phyloP scores from a whole-genome alignment of 2,329 filamentous ascomycete species.

The Xylaria digitata region DNA sequence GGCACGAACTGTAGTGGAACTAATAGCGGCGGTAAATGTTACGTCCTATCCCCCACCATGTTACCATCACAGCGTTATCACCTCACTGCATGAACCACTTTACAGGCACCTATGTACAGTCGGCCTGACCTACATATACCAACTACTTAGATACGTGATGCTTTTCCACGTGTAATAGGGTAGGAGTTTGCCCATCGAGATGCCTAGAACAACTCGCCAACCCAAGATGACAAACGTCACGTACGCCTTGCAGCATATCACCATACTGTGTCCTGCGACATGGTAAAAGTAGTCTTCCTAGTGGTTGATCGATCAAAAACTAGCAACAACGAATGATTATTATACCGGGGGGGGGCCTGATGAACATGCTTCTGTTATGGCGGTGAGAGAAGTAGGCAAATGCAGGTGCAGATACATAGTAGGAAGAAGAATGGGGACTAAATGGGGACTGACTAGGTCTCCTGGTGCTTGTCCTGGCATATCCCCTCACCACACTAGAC shows the following conservation, averaged over 20 bases:
- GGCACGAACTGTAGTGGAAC: not conserved
- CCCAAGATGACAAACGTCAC: conserved; percentile 4
- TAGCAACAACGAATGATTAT: conserved; percentile 5
- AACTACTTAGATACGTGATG: not conserved
- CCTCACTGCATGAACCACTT: conserved; percentile 13
- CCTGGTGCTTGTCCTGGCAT: conserved; percentile 19
- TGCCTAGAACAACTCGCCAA: not conserved
- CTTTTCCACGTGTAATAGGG: conserved; percentile 3
- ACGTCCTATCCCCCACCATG: not conserved
- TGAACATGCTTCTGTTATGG: conserved; percentile 20
- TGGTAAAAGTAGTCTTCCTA: conserved; percentile 19
- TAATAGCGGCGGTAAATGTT: conserved; percentile 24
- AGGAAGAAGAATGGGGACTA: conserved; percentile 22
- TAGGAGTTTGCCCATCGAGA: not conserved
- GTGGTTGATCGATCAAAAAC: conserved; percentile 10
- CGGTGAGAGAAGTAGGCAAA: conserved; percentile 34
- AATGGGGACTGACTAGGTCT: conserved; percentile 8
- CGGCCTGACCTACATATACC: not conserved
- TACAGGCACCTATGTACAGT: not conserved
- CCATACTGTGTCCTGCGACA: conserved; percentile 13
- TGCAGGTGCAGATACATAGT: conserved; percentile 11
- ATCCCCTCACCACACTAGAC: conserved; percentile 29
- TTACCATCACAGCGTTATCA: conserved; percentile 16
- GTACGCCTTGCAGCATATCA: not conserved
- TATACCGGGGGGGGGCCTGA: conserved; percentile 18